A percentile compares a stretch with the other conserved stretches of the same genome.
Conservation (phyloP, 352 stramenopile species). For the Pythium insidiosum region DNA sequence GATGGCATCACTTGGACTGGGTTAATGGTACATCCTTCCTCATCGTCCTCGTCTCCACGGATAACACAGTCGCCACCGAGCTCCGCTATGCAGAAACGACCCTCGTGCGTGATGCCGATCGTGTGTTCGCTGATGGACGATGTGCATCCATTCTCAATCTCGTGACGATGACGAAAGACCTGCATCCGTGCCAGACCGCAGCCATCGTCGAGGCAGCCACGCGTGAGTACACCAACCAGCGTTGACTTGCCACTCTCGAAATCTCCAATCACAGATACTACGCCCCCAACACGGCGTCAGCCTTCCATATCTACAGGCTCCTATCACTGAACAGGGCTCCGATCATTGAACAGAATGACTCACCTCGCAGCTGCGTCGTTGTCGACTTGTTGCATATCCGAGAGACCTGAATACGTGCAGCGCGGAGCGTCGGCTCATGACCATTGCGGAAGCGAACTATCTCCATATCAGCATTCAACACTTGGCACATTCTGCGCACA, state of each 20-base stretch:
- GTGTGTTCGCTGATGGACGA: constrained; percentile 87
- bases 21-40: no score
- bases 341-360: no score
- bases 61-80: constrained; percentile 40
- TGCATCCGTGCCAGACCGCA: constrained; percentile 83
- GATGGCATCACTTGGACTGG: no score
- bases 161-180: constrained; percentile 85
- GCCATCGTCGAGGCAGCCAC: constrained; percentile 77
- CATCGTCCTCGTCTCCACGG: constrained; percentile 29
- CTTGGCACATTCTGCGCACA: constrained; percentile 57
- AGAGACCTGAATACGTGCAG: constrained; percentile 36
- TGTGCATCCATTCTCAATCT: constrained; percentile 85
- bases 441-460: constrained; percentile 50
- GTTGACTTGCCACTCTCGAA: constrained; percentile 88
- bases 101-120: constrained; percentile 56
- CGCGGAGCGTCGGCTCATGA: constrained; percentile 21
- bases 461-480: constrained; percentile 57
- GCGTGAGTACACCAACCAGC: constrained; percentile 83
- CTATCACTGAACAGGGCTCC: no score
- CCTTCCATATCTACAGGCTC: no score
- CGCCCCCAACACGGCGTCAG: no score
- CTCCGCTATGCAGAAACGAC: constrained; percentile 43
- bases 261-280: constrained; percentile 83
- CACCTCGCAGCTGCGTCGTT: constrained; percentile 58
- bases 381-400: constrained; percentile 38